phyloP scores from a whole-genome alignment of 108 stramenopile species.

The Skeletonema marinoi region DNA sequence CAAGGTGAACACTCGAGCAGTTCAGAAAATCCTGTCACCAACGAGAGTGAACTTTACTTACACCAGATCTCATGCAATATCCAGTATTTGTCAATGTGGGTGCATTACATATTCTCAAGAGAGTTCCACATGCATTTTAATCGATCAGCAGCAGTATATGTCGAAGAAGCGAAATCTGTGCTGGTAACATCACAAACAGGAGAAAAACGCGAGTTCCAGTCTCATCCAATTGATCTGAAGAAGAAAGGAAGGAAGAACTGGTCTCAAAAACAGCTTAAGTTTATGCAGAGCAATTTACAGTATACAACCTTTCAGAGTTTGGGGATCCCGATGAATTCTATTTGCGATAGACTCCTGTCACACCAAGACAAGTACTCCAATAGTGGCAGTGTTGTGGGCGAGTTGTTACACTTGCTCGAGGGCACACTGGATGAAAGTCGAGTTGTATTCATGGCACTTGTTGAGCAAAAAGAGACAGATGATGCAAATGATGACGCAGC shows the following conservation, averaged over 20 bases:
- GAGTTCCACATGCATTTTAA: slow-evolving; percentile 48
- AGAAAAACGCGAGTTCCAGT: neutral
- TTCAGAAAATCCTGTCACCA: neutral
- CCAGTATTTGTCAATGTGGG: slow-evolving; percentile 33
- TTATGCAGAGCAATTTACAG: slow-evolving; percentile 32
- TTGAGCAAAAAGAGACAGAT: neutral
- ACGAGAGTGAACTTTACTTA: slow-evolving; percentile 3
- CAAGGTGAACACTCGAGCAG: neutral
- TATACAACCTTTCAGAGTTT: slow-evolving; percentile 26
- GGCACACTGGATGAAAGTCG: slow-evolving; percentile 34
- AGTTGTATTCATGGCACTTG: neutral
- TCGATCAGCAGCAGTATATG: slow-evolving; percentile 26
- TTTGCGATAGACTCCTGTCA: slow-evolving; percentile 58
- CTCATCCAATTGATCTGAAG: slow-evolving; percentile 34
- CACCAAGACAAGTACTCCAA: neutral
- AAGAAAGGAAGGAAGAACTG: slow-evolving; percentile 42
- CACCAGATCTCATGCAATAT: slow-evolving; percentile 16
- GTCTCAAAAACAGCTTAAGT: slow-evolving; percentile 15
- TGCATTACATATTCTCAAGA: slow-evolving; percentile 21
- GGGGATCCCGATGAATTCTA: slow-evolving; percentile 63
- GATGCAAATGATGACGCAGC: neutral
- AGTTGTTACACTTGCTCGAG: slow-evolving; percentile 15
- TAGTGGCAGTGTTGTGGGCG: slow-evolving; percentile 5
- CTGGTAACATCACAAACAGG: neutral
- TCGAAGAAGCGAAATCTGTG: neutral